A percentile compares a stretch with the other conserved stretches of the same genome.
Conservation (phyloP, 208 protist species). For the Leishmania tropica region DNA sequence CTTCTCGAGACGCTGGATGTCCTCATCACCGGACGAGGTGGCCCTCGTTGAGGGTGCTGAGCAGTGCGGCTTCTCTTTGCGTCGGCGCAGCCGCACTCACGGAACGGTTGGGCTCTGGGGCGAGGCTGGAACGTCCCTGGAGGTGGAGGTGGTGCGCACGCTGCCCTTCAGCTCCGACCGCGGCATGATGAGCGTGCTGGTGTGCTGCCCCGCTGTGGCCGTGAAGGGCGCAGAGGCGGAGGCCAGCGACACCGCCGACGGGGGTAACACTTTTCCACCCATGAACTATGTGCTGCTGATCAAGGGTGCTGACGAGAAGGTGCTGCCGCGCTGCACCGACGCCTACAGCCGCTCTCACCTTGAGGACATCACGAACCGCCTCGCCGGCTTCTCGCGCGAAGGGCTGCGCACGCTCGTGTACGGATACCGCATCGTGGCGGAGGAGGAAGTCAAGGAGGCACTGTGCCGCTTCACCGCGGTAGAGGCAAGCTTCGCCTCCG, state of each 20-base stretch:
- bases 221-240: neutral
- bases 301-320: conserved; percentile 84
- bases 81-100: conserved; percentile 41
- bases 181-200: conserved; percentile 80
- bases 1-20: conserved; percentile 55
- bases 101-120: conserved; percentile 30
- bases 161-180: conserved; percentile 85
- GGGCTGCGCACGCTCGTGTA: conserved; percentile 78
- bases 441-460: conserved; percentile 45
- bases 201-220: conserved; percentile 28
- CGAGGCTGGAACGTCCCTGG: conserved; percentile 12
- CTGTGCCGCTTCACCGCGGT: conserved; percentile 27
- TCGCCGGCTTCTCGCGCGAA: conserved; percentile 36
- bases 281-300: conserved; percentile 54
- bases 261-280: neutral
- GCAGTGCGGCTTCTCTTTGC: conserved; percentile 64
- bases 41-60: conserved; percentile 85
- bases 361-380: conserved; percentile 15
- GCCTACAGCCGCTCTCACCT: conserved; percentile 28
- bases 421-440: conserved; percentile 52
- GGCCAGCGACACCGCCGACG: neutral
- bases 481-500: conserved; percentile 22
- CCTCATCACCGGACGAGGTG: conserved; percentile 92
- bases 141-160: conserved; percentile 46
- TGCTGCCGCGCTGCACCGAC: conserved; percentile 55